Evolutionary conservation across 2,329 filamentous ascomycete genomes (phyloP), one percentile per base, ranked within the genome.

Genomic region (Trichoderma hamatum): DNA sequence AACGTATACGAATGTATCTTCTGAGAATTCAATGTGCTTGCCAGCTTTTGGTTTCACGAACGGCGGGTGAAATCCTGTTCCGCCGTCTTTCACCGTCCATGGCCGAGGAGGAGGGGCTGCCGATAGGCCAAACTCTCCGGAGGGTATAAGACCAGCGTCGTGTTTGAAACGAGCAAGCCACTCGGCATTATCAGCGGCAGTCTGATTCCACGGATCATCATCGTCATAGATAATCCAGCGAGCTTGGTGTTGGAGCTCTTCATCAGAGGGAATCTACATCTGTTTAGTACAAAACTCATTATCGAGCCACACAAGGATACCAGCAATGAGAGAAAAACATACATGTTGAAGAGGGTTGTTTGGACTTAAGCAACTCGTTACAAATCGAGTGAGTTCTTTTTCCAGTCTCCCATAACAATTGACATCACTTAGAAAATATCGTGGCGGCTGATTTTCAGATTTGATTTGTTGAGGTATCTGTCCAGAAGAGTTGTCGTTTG

Each of bases 201-300:
- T 68, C 21, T 68, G 65, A 19, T 68, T 68, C 65, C 65, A 68
- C 28, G 65, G 65, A 13, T 68, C 65, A 5, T 68, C 65, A 11
- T 65, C 62, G 13, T 65, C 62, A 19, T 55, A 65, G n/a, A 65
- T 55, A 10, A 65, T 65, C 62, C 62, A 65, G 26, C 62, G 62
- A 32, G 62, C 62, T 19, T 65, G 62, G 55, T 65, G 34, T 14
- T 65, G 62, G 13, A 65, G 21, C 30, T 65, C 62, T 32, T 55
- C 62, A 6, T 65, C 62, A 5, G 62, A 55, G 4, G 62, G 62
- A 5, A 65, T 9, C 62, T 65, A 24, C 0, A 32, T 9, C 5
- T 3, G 6, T 34, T 65, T 5, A 65, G 62, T 11, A 21, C 2
- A 28, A 19, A 2, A 14, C 10, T 16, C 28, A 7, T 2, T 2